These are phyloP conservation scores for Graphilbum sp. DNA, from an alignment of 2,329 filamentous ascomycete species.

Conservation along the genomic window DNA sequence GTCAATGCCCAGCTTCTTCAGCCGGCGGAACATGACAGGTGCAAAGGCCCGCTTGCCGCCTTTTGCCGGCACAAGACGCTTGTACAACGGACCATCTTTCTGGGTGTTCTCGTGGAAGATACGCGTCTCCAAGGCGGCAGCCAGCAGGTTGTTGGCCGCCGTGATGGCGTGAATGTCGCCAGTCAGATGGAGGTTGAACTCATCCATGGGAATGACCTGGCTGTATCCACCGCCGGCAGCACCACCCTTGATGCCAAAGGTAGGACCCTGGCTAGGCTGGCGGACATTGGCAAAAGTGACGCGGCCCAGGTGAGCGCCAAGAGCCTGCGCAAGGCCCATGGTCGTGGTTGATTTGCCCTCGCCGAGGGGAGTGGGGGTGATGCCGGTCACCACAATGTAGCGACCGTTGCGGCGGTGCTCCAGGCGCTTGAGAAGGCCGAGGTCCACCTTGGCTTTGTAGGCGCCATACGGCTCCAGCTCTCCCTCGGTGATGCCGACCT, in stretches of 20 bases:
- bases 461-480: slow-evolving; percentile 91
- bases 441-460: slow-evolving; percentile 89
- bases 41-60: slow-evolving; percentile 78
- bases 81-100: slow-evolving; percentile 76
- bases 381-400: slow-evolving; percentile 87
- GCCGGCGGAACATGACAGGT: slow-evolving; percentile 77
- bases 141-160: slow-evolving; percentile 90
- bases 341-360: slow-evolving; percentile 98
- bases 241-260: slow-evolving; percentile 97
- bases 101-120: slow-evolving; percentile 98
- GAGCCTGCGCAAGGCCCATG: slow-evolving; percentile 82
- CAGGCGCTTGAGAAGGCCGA: slow-evolving; percentile 65
- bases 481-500: slow-evolving; percentile 73
- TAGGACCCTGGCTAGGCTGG: slow-evolving; percentile 92
- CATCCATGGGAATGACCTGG: slow-evolving; percentile 98
- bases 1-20: slow-evolving; percentile 90
- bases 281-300: slow-evolving; percentile 93
- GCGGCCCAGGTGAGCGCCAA: slow-evolving; percentile 75
- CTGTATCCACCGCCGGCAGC: slow-evolving; percentile 95
- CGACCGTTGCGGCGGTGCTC: slow-evolving; percentile 76
- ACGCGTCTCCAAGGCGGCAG: slow-evolving; percentile 89
- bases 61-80: slow-evolving; percentile 74
- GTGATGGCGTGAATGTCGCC: slow-evolving; percentile 97
- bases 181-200: slow-evolving; percentile 96
- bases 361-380: slow-evolving; percentile 88